Base-by-base conservation (phyloP, 345 rosid species). In the Clausena lansium region DNA sequence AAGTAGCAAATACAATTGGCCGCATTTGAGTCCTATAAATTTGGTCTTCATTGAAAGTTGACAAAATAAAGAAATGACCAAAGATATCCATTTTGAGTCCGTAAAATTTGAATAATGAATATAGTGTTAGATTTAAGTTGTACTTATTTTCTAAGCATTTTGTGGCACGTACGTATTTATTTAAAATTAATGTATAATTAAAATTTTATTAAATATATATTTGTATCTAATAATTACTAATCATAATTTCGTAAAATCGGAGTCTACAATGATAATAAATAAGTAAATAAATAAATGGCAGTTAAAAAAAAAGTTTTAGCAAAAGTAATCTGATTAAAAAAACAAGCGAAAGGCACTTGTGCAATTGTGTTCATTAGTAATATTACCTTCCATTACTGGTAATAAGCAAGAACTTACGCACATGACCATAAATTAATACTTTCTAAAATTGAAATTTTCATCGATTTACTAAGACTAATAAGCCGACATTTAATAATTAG, bases 1-100 rank as follows among this genome's bases (percentile, higher is more conserved):
- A 45, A 45, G 4, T 14, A 45, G 5, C 50, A 45, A 45, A 14
- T 11, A 45, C 17, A 45, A 45, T 38, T 5, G 73, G 28, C 67
- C 35, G 19, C 80, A 82, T 77, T 35, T n/a, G n/a, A n/a, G n/a
- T n/a, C 39, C 62, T 1, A 60, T 1, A 60, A 62, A 47, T 65
- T 28, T 30, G 36, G 73, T 20, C 7, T 54, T 63, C 69, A 45
- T 41, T 41, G 27, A 73, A 70, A 75, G 71, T 45, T 63, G 17
- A 67, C 61, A 35, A 78, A 75, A 57, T 68, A 39, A 35, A 58
- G 59, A n/a, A 45, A 36, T 45, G 50, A 45, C 50, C 50, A 45
- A 45, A 45, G 17, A 45, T 11, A 45, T 13, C 17, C 50, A 45
- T 45, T 45, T 45, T 3, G 50, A 45, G 50, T 45, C 50, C 50